Base-by-base conservation (phyloP, 2,329 filamentous ascomycete species). In the Stagonosporopsis vannaccii region DNA sequence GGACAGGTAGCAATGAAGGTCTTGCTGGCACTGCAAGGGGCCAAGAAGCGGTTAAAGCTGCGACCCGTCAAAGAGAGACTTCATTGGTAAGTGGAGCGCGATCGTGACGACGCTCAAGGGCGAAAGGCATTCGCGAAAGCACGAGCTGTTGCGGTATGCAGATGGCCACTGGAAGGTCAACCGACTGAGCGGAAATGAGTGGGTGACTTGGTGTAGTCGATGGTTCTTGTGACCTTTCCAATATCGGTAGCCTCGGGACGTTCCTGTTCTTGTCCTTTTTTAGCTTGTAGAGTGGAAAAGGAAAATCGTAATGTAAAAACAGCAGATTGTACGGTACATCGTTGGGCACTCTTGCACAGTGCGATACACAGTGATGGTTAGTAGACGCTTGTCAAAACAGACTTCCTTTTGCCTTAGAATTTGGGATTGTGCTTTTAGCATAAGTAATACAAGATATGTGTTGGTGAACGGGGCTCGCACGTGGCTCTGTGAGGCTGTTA, bases 181-280 rank as follows among this genome's bases (percentile, higher is more conserved):
- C 50, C 47, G 49, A 60, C 35, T 36, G 56, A 36, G 30, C 30
- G 46, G 44, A 28, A 39, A 45, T 59, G 42, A 53, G 45, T 51
- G 42, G 53, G 28, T 28, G 42, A 45, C 40, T 49, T 53, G 26
- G 40, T 58, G 22, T 52, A 45, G 28, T 45, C 39, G 45, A 52
- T 52, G 55, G 52, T 59, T 55, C 61, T 65, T 69, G 65, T 69
- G 65, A 69, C 58, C 62, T 41, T 32, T 26, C 30, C 30, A 52
- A 52, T 52, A 58, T 39, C 32, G 48, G 51, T 53, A 49, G 25
- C 46, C 46, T 32, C 25, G 35, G 48, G 41, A 43, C 42, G 44
- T 47, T 40, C 36, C 42, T 28, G n/a, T 40, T 36, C 47, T 58
- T 57, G 41, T 42, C 43, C 37, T 19, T 7, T 56, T 59, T 30